Base-by-base conservation (phyloP, 208 protist species). In the Polymyxa betae region DNA sequence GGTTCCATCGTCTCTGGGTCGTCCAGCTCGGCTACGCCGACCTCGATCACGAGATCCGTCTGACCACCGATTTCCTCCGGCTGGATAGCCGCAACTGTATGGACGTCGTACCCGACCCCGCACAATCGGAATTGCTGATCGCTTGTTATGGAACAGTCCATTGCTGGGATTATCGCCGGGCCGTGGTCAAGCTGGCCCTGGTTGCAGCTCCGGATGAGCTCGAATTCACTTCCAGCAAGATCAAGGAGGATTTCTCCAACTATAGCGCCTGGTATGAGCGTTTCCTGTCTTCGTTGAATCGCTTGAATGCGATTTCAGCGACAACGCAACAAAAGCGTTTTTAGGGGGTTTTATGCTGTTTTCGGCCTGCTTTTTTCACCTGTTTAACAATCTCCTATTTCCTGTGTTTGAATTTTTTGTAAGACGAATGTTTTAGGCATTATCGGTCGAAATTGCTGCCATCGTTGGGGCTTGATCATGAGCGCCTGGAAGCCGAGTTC, bases 181-280 rank as follows among this genome's bases (percentile, higher is more conserved):
- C 10, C 35, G 78, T 92, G 1, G 90, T 88, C 16, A 24, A 0
- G 12, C 1, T 60, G 24, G 40, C 91, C 41, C 0, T 0, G 0
- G 38, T 92, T 16, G 0, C 77, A 0, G 35, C 82, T 24, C 20
- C 5, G 35, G 90, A 92, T 0, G 96, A 97, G 90, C 78, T 98
- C 45, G 88, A 77, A 0, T 98, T 96, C 93, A 97, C 97, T 16
- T 93, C 90, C 0, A 77, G 54, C 35, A 96, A 97, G 89, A 97
- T 98, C 49, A 92, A 95, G 38, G 90, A 93, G 38, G 98, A 98
- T 93, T 99, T 99, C 92, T 98, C 96, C 44, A 99, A 99, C 92
- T 99, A 99, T 94, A 98, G 96, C 49, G 97, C 97, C 32, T 99
- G 97, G 97, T 97, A 98, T 94, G 95, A 16, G 16, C 20, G 29